A percentile compares a stretch with the other conserved stretches of the same genome.
phyloP scores from a whole-genome alignment of 148 eudicot genomes.

The Agrostemma githago region DNA sequence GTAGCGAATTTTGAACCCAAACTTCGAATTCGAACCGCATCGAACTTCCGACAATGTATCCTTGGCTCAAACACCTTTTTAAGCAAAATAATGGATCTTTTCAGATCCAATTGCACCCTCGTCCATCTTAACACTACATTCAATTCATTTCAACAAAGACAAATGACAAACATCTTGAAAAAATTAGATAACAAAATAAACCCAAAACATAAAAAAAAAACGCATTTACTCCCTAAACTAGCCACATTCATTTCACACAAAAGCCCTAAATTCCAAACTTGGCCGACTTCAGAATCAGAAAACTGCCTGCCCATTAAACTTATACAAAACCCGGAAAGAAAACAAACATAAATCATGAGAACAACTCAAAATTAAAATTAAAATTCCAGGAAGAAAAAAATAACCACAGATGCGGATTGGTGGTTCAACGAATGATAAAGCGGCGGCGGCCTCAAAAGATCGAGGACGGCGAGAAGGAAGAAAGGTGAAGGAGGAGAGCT shows the following conservation, averaged over 20 bases:
- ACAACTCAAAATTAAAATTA: not conserved
- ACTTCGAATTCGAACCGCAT: no score
- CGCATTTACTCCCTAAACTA: not conserved
- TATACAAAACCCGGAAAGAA: not conserved
- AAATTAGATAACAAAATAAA: not conserved
- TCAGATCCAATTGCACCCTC: constrained; percentile 15
- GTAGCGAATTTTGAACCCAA: no score
- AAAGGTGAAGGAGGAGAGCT: not conserved
- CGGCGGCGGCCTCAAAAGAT: not conserved
- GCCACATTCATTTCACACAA: not conserved
- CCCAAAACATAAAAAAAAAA: not conserved
- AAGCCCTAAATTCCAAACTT: not conserved
- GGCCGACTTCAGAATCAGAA: not conserved
- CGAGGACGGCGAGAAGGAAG: not conserved
- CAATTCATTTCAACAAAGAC: not conserved
- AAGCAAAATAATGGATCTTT: constrained; percentile 13
- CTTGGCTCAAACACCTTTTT: constrained; percentile 7
- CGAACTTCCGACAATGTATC: no score
- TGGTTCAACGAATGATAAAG: no score
- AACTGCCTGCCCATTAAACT: not conserved
- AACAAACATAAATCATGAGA: not conserved
- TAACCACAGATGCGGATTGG: not conserved
- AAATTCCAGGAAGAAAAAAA: no score
- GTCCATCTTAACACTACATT: not conserved
- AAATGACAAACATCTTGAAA: no score